phyloP scores from a whole-genome alignment of 257 asterid species.

The Penstemon davidsonii region DNA sequence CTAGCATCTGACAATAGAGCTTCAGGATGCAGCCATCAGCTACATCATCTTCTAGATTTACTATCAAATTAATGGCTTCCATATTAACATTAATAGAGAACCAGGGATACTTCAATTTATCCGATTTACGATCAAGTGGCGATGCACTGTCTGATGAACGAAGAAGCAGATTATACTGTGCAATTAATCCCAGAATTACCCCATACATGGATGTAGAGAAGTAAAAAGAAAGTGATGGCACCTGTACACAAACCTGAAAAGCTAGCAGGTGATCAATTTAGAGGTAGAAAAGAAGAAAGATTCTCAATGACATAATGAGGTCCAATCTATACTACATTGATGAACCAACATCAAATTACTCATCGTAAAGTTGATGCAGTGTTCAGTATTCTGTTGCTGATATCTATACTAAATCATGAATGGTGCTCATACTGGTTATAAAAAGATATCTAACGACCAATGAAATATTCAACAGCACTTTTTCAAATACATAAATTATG shows the following conservation, averaged over 20 bases:
- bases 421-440: neutral
- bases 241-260: slow-evolving; percentile 62
- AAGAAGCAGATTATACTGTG: slow-evolving; percentile 43
- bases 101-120: slow-evolving; percentile 42
- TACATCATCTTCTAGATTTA: slow-evolving; percentile 68
- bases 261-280: slow-evolving; percentile 32
- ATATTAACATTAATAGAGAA: slow-evolving; percentile 56
- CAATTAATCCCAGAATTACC: slow-evolving; percentile 51
- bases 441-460: slow-evolving; percentile 1
- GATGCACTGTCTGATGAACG: slow-evolving; percentile 41
- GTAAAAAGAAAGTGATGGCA: slow-evolving; percentile 61
- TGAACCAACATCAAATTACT: slow-evolving; percentile 5
- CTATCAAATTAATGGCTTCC: slow-evolving; percentile 47
- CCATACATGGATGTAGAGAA: slow-evolving; percentile 61
- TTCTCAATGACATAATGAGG: slow-evolving; percentile 5
- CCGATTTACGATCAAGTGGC: slow-evolving; percentile 37
- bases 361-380: slow-evolving; percentile 10
- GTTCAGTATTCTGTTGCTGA: slow-evolving; percentile 4
- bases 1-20: slow-evolving; percentile 47
- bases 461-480: neutral
- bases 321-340: slow-evolving; percentile 12
- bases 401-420: neutral
- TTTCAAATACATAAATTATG: neutral
- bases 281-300: neutral
- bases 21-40: slow-evolving; percentile 54